Evolutionary conservation across 2,329 filamentous ascomycete species (phyloP).

Genomic region (Aureobasidium sp.): DNA sequence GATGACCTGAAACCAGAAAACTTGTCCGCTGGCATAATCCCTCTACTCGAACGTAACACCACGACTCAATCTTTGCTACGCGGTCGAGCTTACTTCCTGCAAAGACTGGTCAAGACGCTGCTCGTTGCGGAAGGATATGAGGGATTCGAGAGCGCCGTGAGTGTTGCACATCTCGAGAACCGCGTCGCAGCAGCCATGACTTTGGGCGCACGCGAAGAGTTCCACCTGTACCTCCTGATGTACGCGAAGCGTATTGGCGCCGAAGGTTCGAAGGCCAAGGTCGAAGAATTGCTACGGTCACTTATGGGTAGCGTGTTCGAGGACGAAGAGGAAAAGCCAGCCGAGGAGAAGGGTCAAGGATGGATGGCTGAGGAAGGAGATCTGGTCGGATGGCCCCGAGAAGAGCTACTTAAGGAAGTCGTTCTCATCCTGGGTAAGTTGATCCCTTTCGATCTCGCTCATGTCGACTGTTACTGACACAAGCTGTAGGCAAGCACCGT

Average conservation of each 20-base stretch:
- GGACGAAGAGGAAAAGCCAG: slow-evolving; percentile 47
- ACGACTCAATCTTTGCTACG: slow-evolving; percentile 88
- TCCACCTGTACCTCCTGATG: slow-evolving; percentile 92
- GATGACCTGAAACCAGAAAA: slow-evolving; percentile 49
- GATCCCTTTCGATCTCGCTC: background rate
- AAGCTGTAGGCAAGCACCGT: slow-evolving; percentile 74
- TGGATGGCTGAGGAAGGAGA: slow-evolving; percentile 63
- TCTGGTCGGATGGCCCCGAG: slow-evolving; percentile 85
- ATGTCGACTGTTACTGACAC: background rate
- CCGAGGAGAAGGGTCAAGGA: slow-evolving; percentile 39
- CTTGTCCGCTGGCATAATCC: slow-evolving; percentile 86
- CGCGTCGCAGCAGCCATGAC: slow-evolving; percentile 82
- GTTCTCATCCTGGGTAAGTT: slow-evolving; percentile 83
- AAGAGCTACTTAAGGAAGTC: slow-evolving; percentile 81
- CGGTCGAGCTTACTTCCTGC: slow-evolving; percentile 83
- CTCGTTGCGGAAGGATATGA: slow-evolving; percentile 87
- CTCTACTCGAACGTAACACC: slow-evolving; percentile 86
- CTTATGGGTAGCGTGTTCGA: slow-evolving; percentile 65
- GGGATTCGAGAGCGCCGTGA: slow-evolving; percentile 82
- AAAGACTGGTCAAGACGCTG: slow-evolving; percentile 82
- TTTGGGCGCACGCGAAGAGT: slow-evolving; percentile 82
- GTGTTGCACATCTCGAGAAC: slow-evolving; percentile 92
- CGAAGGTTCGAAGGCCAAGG: slow-evolving; percentile 78
- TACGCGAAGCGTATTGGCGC: slow-evolving; percentile 93
- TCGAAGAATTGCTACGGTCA: slow-evolving; percentile 82